Evolutionary conservation across 805 yeast genomes (phyloP), one percentile per base, ranked within the genome.

Genomic region (Schwanniomyces polymorphus): DNA sequence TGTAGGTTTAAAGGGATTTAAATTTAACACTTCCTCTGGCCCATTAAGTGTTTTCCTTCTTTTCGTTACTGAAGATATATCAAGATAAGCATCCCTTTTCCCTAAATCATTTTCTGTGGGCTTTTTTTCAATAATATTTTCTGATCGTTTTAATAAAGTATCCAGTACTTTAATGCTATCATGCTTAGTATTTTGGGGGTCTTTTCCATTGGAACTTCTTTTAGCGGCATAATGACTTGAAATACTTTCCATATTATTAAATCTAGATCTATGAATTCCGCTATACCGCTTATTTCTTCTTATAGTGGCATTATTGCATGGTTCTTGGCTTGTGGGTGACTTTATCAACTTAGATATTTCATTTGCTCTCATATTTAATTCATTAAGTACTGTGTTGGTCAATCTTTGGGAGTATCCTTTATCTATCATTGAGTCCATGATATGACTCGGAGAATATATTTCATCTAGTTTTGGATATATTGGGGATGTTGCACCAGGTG

Each of bases 201-300:
- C 35, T 3, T 29, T 23, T 2, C 45, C 42, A 12, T 17, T 11
- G 10, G 33, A 38, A 14, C 41, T 51, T 56, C 53, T 48, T 64
- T 59, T 42, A 58, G 59, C 77, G 0, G 82, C 77, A 48, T 78
- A 78, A 48, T 78, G 82, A 7, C 65, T 61, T 8, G 72, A 61
- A 14, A 79, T 78, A 14, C 81, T 74, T 21, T 78, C 82, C 82
- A 79, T 76, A 40, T 70, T 61, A 45, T 59, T 59, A 52, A 70
- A 71, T 27, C 64, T 58, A n/a, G 62, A 56, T 37, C 64, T 55
- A 47, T 72, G 76, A 38, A 62, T 53, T 3, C 68, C 68, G 34
- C 67, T 59, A 44, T 57, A 70, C 16, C 74, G 54, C 28, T 64
- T 67, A 16, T 53, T 55, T 47, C 68, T 43, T 17, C 47, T 18